phyloP scores from a whole-genome alignment of 805 yeast species.

The Candida boidinii region DNA sequence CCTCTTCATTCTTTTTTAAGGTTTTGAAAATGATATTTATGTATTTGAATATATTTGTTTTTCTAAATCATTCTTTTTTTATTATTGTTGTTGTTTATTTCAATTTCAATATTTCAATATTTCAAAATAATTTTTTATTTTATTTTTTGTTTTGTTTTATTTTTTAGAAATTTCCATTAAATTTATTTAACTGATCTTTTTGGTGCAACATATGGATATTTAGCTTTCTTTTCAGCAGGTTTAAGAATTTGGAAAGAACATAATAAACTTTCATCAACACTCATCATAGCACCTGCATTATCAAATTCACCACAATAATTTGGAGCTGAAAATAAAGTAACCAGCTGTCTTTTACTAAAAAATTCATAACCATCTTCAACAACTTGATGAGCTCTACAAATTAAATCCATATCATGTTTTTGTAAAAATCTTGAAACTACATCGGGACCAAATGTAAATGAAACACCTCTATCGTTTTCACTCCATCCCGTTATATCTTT shows the following conservation, averaged over 20 bases:
- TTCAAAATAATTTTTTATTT: no score
- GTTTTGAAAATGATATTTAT: no score
- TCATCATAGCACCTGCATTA: slow-evolving; percentile 99
- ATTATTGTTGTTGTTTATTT: no score
- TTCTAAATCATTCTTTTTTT: no score
- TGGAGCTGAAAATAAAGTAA: slow-evolving; percentile 93
- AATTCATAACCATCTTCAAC: slow-evolving; percentile 99
- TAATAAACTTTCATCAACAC: slow-evolving; percentile 90
- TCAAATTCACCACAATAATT: slow-evolving; percentile 99
- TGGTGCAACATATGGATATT: slow-evolving; percentile 31
- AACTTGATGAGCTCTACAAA: slow-evolving; percentile 98
- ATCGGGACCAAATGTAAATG: slow-evolving; percentile 99
- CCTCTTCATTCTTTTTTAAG: no score
- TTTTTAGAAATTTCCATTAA: no score
- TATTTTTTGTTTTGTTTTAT: no score
- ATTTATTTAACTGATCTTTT: slow-evolving; percentile 18
- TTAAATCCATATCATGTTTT: slow-evolving; percentile 95
- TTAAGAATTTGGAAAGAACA: slow-evolving; percentile 96
- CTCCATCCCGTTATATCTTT: slow-evolving; percentile 98
- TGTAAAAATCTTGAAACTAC: slow-evolving; percentile 94
- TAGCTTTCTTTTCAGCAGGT: slow-evolving; percentile 95
- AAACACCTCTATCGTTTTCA: slow-evolving; percentile 98
- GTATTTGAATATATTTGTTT: no score
- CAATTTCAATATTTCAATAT: no score
- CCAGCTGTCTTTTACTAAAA: slow-evolving; percentile 91